Base-by-base conservation (phyloP, 352 stramenopile species). In the Pythium aristosporum region DNA sequence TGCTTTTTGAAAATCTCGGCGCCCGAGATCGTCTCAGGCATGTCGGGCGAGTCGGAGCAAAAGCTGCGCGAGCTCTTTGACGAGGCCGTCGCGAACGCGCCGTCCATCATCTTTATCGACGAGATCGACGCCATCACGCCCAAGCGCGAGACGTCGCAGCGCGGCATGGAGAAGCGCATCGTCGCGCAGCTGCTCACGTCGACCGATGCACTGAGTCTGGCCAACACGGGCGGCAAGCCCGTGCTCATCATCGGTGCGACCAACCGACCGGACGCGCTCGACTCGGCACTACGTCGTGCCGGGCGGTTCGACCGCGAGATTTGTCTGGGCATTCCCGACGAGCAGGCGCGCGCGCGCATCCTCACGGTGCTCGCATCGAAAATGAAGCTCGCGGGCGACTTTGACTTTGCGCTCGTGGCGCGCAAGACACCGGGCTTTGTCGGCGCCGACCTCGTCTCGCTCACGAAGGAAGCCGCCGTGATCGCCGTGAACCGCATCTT, bases 281-380 rank as follows among this genome's bases (percentile, higher is more conserved):
- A 99, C 78, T 87, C 93, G 50, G 97, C 97, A 7, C 75, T 99
- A 36, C 87, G 97, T 49, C 90, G 98, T 25, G 96, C 97, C 0
- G 98, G 98, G 13, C 84, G 98, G 21, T 99, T 99, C 67, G 98
- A 99, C 74, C 88, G 97, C 16, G 97, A 99, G 77, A 99, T 99
- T 68, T 92, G 89, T 43, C 75, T 99, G 6, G 96, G 96, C 20
- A 98, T 99, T 57, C 98, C 98, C 0, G 96, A 99, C 61, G 95
- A 98, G 67, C 75, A 88, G 30, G 97, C 92, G 0, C 81, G 98
- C 13, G 85, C 92, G 56, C 89, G 82, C n/a, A 99, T 99, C 71
- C 71, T 99, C 41, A 73, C 85, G 47, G 90, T 98, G 23, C 89
- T 99, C 65, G 96, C 92, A 1, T 74, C 75, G 20, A 92, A 93